A percentile compares a stretch with the other conserved stretches of the same genome.
Conservation (phyloP, 2,329 filamentous ascomycete genomes). For the Xylariomycetidae sp. region DNA sequence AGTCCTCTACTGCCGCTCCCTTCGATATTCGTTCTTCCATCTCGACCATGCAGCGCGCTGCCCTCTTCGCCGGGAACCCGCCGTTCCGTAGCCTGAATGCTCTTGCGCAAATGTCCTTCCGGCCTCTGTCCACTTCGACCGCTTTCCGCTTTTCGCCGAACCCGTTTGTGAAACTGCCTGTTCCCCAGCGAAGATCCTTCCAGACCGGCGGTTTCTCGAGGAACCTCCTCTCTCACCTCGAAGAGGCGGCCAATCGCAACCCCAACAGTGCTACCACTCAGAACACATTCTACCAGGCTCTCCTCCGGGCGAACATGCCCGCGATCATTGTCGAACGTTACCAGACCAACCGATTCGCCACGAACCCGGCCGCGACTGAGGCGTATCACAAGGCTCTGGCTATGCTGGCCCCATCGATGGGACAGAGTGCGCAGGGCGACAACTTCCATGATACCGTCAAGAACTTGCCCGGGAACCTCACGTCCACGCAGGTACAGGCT, state of each 20-base stretch:
- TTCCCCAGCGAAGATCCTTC: slow-evolving; percentile 30
- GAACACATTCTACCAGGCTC: slow-evolving; percentile 87
- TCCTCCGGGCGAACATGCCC: slow-evolving; percentile 88
- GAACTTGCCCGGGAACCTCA: slow-evolving; percentile 39
- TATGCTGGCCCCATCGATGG: slow-evolving; percentile 28
- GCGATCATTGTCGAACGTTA: slow-evolving; percentile 89
- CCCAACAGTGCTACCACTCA: slow-evolving; percentile 81
- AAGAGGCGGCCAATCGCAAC: slow-evolving; percentile 90
- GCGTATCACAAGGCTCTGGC: slow-evolving; percentile 70
- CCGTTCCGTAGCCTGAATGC: slow-evolving; percentile 19
- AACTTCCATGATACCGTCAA: slow-evolving; percentile 21
- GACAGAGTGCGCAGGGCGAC: slow-evolving; percentile 22
- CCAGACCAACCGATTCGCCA: slow-evolving; percentile 77
- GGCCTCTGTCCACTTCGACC: slow-evolving; percentile 21
- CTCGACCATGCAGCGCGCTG: slow-evolving; percentile 23
- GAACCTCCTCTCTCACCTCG: slow-evolving; percentile 72
- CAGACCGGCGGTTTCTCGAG: slow-evolving; percentile 47
- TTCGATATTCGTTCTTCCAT: slow-evolving; percentile 28
- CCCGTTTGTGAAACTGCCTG: slow-evolving; percentile 8
- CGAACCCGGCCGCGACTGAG: slow-evolving; percentile 69
- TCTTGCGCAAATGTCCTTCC: slow-evolving; percentile 11
- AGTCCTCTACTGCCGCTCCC: slow-evolving; percentile 16
- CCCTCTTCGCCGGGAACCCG: slow-evolving; percentile 25
- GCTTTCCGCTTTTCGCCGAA: slow-evolving; percentile 13
- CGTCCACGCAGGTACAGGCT: slow-evolving; percentile 62